Base-by-base conservation (phyloP, 805 yeast species). In the Teunomyces kruisii region DNA sequence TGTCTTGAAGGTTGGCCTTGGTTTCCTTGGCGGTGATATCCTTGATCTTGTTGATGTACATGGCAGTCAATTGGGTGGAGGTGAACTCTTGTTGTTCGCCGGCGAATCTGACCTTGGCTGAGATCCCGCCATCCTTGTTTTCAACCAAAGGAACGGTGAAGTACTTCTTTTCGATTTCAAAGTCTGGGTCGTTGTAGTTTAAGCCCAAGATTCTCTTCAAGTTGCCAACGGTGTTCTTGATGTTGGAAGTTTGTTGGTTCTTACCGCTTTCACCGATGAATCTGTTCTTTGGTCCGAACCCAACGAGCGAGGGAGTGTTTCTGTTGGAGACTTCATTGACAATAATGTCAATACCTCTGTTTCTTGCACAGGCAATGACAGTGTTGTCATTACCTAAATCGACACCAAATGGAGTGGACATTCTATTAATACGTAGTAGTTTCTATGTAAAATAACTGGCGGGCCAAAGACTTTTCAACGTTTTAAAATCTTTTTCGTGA, bases 241-340 rank as follows among this genome's bases (percentile, higher is more conserved):
- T 77, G 78, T 94, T 94, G 48, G 97, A 89, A 46, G 91, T 89
- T 74, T 94, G 97, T 74, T 94, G 96, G 56, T 89, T 87, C 80
- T 90, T 91, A 62, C 96, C 99, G 43, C 87, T 62, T 76, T 94
- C 99, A 66, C 99, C 99, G 56, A 94, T 82, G 64, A 81, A 84
- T 76, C 99, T 84, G 80, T 81, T 84, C 74, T 87, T 88, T 54
- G 64, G 66, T 57, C 97, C 97, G 59, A 94, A 94, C 28, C 97
- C 98, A 57, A 94, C 94, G 55, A 88, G 68, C 6, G 81, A 65
- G 54, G 99, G 99, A 28, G 99, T 94, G 56, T 95, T 71, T 73
- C 99, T 86, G 85, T 94, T 94, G 46, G 98, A 91, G 40, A 94
- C 98, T 74, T 94, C 99, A 68, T 94, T 94, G 74, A 94, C 98